Base-by-base conservation (phyloP, 805 yeast species). In the Ogataea ramenticola region DNA sequence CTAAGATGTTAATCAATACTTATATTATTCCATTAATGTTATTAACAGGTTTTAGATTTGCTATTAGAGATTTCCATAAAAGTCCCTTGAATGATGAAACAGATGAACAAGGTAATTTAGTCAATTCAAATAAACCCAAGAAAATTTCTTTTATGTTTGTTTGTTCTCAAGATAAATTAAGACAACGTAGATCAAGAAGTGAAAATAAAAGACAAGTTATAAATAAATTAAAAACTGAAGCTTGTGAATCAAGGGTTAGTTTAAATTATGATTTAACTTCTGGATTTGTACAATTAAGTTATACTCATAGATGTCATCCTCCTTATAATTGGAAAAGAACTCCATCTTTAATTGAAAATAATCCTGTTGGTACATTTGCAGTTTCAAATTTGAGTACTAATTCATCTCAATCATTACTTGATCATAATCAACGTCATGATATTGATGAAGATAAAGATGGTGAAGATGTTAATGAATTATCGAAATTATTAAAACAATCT, bases 31-130 rank as follows among this genome's bases (percentile, higher is more conserved):
- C 75, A 6, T 44, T 71, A 31, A 71, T 69, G 58, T 53, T 51
- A 4, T 48, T 57, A 2, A 68, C 75, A 0, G 74, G 74, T 2
- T 71, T 62, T 46, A 60, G 65, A 42, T 70, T 70, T 46, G 71
- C 73, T 0, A 66, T 69, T 12, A 57, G 75, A 41, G 75, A 71
- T 47, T 69, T 63, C 48, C 75, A 71, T 49, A 67, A 69, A 51
- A 61, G 64, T 15, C 49, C 54, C 21, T 40, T 61, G 24, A 40
- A 47, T 9, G 62, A 60, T 37, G 45, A 52, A 4, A 17, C 32
- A 11, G 43, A 41, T 41, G 39, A 20, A 9, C 32, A 41, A n/a
- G 43, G 43, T 11, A 34, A 34, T 35, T 2, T 33, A 5, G 19
- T 20, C 14, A 69, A 68, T 31, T 70, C 71, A 5, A 56, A 65